Conservation (phyloP, 164 flowering plant species). For the Stephania yunnanensis region DNA sequence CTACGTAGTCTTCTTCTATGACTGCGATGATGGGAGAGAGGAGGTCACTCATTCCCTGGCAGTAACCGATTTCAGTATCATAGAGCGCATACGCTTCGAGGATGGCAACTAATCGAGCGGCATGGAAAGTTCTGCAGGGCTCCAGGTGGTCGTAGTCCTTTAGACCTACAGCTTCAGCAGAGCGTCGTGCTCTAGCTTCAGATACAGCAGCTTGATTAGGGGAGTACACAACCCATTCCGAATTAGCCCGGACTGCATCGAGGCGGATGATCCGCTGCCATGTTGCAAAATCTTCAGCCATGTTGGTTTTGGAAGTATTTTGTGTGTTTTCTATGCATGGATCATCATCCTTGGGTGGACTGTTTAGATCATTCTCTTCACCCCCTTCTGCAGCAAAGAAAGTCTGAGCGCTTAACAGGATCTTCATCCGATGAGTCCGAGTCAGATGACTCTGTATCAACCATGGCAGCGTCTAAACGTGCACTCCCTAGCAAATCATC, state of each 20-base stretch:
- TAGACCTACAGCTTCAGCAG: conserved; percentile 74
- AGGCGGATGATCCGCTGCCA: conserved; percentile 95
- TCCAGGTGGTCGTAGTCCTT: conserved; percentile 83
- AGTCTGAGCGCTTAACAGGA: conserved; percentile 15
- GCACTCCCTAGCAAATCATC: conserved; percentile 22
- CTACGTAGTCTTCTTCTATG: conserved; percentile 73
- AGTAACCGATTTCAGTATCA: conserved; percentile 91
- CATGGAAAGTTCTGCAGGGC: conserved; percentile 68
- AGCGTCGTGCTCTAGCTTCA: conserved; percentile 47
- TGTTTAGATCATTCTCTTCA: conserved; percentile 26
- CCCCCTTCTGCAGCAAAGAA: conserved; percentile 20
- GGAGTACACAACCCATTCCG: conserved; percentile 65
- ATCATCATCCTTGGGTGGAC: conserved; percentile 21
- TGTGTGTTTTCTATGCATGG: conserved; percentile 26
- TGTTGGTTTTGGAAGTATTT: conserved; percentile 19
- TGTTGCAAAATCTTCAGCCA: conserved; percentile 64
- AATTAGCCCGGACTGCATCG: conserved; percentile 85
- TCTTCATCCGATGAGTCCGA: conserved; percentile 57
- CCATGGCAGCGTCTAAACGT: conserved; percentile 10
- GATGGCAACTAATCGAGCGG: conserved; percentile 88
- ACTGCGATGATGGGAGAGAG: conserved; percentile 88
- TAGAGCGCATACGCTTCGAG: conserved; percentile 92
- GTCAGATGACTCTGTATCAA: conserved; percentile 26
- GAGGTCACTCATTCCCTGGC: conserved; percentile 97
- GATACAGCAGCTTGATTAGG: conserved; percentile 64